Evolutionary conservation across 768 basidiomycete species (phyloP), one percentile per base, ranked within the genome.

Genomic region (Thelephora ganbajun): DNA sequence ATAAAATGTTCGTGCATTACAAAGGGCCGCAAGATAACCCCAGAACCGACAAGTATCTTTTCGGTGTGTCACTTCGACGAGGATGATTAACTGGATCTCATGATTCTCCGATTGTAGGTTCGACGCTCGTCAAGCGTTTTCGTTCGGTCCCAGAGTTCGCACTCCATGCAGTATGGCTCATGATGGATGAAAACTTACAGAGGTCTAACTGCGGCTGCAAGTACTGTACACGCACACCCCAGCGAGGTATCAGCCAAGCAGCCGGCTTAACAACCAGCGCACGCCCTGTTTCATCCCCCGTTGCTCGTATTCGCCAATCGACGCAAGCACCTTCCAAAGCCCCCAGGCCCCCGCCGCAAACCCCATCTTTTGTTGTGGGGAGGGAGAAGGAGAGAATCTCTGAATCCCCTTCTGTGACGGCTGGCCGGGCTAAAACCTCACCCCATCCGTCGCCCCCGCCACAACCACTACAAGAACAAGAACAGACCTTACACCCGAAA

Each of bases 61-160:
- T 72, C 49, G 88, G 88, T 88, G 18, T 33, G 66, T 54, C 14
- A 9, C 7, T 12, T n/a, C 18, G 23, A 14, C 44, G 2, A 12
- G 6, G 26, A 9, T 36, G 34, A 13, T 43, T 44, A 6, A n/a
- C 16, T 13, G 48, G 35, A 43, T 43, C 18, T 20, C 12, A 18
- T 16, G 34, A 26, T 44, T 50, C 26, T 9, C 26, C 26, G 26
- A 30, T 30, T 19, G 12, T 48, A 69, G 62, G 64, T 63, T 79
- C 79, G 2, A 48, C 54, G 26, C 49, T 63, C 44, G 63, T 69
- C 35, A 65, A 63, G 26, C 73, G 66, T 47, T 91, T 89, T 61
- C 82, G 89, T 37, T 89, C 87, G 11, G 67, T 79, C n/a, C 81
- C 82, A 43, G 89, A 92, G 58, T 88, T 91, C 59, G 73, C 83